Evolutionary conservation across 148 eudicot species (phyloP).

Genomic region (Tetragonia tetragonoides): DNA sequence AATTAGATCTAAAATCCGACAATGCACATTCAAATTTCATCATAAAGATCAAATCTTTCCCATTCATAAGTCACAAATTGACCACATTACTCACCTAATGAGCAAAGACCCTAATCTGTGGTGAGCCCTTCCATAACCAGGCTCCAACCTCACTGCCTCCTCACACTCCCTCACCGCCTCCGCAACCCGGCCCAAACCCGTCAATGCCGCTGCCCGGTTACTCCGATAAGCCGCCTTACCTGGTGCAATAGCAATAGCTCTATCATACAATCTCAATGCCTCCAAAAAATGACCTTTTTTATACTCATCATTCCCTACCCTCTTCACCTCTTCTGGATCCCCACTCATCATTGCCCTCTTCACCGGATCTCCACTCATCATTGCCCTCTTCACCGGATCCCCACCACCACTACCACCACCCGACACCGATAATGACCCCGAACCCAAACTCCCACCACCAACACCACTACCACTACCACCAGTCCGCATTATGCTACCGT

Average conservation of each 20-base stretch:
- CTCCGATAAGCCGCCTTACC: conserved; percentile 66
- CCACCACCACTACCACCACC: neutral
- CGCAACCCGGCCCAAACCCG: conserved; percentile 44
- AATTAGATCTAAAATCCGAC: conserved; percentile 18
- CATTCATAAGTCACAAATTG: neutral
- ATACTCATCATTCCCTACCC: conserved; percentile 69
- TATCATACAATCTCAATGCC: conserved; percentile 68
- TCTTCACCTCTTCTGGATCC: conserved; percentile 81
- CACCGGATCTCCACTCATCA: conserved; percentile 58
- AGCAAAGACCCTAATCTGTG: conserved; percentile 72
- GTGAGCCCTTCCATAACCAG: conserved; percentile 64
- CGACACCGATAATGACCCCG: too few relatives aligned
- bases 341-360: conserved; percentile 31
- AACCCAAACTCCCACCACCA: neutral
- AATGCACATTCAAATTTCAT: neutral
- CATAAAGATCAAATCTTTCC: neutral
- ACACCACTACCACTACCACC: conserved; percentile 16
- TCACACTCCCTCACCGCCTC: conserved; percentile 82
- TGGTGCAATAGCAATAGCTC: conserved; percentile 57
- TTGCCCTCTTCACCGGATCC: conserved; percentile 36
- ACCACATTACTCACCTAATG: conserved; percentile 53
- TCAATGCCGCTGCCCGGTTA: conserved; percentile 74
- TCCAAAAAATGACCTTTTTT: conserved; percentile 49
- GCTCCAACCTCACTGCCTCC: conserved; percentile 73
- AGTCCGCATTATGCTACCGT: conserved; percentile 72